Base-by-base conservation (phyloP, 768 basidiomycete species). In the Baorangia bicolor region DNA sequence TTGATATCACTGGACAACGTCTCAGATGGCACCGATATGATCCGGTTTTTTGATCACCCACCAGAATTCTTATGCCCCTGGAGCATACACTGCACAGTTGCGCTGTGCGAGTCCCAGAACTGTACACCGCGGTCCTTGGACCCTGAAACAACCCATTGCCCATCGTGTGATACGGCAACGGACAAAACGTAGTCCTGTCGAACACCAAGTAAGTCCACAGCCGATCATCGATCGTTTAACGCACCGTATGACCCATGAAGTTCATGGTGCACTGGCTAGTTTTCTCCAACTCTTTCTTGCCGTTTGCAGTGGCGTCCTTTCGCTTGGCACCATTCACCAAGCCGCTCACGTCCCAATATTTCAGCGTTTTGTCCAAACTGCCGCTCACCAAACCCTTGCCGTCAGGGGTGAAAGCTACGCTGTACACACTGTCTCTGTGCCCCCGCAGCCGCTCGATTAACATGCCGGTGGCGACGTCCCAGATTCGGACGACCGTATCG, bases 61-160 rank as follows among this genome's bases (percentile, higher is more conserved):
- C 84, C 84, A 43, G 84, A 84, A 66, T 88, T 88, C 73, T 87
- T 81, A 65, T 78, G 79, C 13, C 70, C 86, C 69, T 98, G 95
- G 31, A 99, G 78, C 89, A 96, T 93, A 65, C 92, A 88, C 71
- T 98, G 95, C 64, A 94, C 88, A 39, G 85, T 81, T 38, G 84
- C 87, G 13, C 80, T 81, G 59, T 82, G 79, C 49, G 91, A 84
- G 68, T 95, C 92, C 87, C 91, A 93, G 69, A 96, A 94, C 70
- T 95, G 92, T 52, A 99, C 94, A 1, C 93, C 90, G 13, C 97
- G 89, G 70, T 99, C 97, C 75, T 98, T 98, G 34, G 86, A 88
- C 49, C 97, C 96, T 12, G 92, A 94, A 12, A 97, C 95, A 62
- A 98, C 88, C 91, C 94, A 89, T 61, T 91, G 85, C 57, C 92